Conservation (phyloP, 1,284 basidiomycete species). For the Naganishia sp. region DNA sequence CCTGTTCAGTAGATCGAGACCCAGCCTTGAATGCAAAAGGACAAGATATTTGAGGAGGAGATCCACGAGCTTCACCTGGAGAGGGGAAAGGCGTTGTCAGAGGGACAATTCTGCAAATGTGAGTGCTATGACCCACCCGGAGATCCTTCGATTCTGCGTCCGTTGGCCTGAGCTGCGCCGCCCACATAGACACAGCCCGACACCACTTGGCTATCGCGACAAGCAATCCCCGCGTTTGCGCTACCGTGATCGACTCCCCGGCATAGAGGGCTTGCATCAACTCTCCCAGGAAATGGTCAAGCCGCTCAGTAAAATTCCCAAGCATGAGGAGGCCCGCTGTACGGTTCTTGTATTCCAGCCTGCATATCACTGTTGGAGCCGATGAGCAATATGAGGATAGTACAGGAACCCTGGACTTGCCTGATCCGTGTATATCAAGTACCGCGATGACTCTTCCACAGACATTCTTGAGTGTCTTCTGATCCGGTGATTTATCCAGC, state of each 20-base stretch:
- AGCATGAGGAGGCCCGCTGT: constrained; percentile 12
- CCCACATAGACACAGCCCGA: not conserved
- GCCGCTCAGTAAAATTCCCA: not conserved
- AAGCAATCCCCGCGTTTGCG: not conserved
- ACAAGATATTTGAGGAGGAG: constrained; percentile 14
- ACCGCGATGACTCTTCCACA: not conserved
- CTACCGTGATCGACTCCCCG: not conserved
- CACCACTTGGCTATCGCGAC: constrained; percentile 5
- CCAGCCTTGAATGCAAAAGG: constrained; percentile 13
- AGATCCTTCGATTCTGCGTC: not conserved
- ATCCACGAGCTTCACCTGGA: not conserved
- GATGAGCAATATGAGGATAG: not conserved
- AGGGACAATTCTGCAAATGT: too few species aligned
- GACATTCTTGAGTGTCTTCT: constrained; percentile 11
- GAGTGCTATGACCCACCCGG: not conserved
- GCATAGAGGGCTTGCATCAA: constrained; percentile 6
- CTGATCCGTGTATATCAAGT: constrained; percentile 2
- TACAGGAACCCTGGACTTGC: not conserved
- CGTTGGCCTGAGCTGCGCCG: not conserved
- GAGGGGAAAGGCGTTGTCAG: not conserved
- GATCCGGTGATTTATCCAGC: not conserved
- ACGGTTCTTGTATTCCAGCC: constrained; percentile 8
- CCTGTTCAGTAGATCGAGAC: constrained; percentile 3
- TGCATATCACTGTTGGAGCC: not conserved
- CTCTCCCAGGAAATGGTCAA: constrained; percentile 6